These are phyloP conservation scores for Drechslerella dactyloides DNA, from an alignment of 2,329 filamentous ascomycete species.

Conservation along the genomic window DNA sequence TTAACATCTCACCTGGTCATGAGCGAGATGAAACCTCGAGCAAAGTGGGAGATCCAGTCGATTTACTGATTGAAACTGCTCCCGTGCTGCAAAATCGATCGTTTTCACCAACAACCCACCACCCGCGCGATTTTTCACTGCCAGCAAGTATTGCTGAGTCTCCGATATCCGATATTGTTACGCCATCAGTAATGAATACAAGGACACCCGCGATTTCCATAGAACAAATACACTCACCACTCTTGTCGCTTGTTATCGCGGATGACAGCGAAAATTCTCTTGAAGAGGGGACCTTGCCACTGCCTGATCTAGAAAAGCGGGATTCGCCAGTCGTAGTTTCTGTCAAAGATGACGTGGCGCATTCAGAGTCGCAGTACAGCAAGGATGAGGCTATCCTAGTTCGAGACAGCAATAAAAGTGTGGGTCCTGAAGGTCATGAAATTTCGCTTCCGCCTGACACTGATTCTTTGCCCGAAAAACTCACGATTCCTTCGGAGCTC, in stretches of 20 bases:
- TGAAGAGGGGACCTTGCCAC: neutral
- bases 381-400: neutral
- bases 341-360: neutral
- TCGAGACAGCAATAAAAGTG: slow-evolving; percentile 1
- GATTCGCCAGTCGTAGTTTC: neutral
- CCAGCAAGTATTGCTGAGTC: slow-evolving; percentile 12
- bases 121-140: slow-evolving; percentile 9
- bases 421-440: neutral
- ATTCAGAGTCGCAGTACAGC: neutral
- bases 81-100: too few species aligned
- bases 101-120: neutral
- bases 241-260: neutral
- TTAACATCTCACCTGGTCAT: neutral
- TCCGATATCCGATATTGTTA: slow-evolving; percentile 2
- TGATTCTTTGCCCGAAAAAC: neutral
- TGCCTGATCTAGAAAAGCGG: neutral
- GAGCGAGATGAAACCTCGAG: neutral
- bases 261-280: neutral
- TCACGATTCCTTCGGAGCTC: neutral
- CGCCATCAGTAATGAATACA: neutral
- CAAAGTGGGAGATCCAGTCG: neutral
- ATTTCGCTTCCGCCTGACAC: slow-evolving; percentile 8
- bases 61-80: neutral
- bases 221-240: slow-evolving; percentile 14
- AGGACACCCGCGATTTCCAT: neutral